Percentiles rank a stretch among this genome's conserved stretches.
Evolutionary conservation across 192 early-diverging fungal genomes (phyloP).

Genomic region (Coemansia erecta): DNA sequence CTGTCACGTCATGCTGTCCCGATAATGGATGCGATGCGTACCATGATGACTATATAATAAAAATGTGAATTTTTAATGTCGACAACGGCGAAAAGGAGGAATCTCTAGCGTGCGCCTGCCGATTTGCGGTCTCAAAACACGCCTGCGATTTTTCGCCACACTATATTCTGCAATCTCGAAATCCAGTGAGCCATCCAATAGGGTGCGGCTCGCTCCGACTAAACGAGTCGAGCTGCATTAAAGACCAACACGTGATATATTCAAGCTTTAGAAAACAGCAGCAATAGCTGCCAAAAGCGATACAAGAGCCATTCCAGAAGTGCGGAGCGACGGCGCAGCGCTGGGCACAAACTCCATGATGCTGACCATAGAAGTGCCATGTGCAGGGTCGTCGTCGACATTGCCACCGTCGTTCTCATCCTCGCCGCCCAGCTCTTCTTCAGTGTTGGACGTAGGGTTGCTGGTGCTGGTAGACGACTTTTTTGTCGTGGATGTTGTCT

Average conservation of each 20-base stretch:
- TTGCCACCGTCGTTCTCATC: neutral
- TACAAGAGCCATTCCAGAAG: neutral
- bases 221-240: no score
- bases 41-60: conserved; percentile 22
- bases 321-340: neutral
- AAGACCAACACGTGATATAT: neutral
- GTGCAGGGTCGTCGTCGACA: neutral
- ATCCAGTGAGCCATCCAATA: no score
- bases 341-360: neutral
- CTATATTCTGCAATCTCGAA: no score
- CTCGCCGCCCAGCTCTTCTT: neutral
- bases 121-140: neutral
- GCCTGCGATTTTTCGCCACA: no score
- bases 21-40: conserved; percentile 16
- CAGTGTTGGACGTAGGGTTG: neutral
- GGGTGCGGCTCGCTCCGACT: no score
- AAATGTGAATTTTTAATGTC: conserved; percentile 11
- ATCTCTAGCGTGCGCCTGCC: neutral
- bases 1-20: neutral
- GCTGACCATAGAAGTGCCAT: neutral
- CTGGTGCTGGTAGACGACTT: neutral
- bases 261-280: no score
- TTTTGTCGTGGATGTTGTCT: neutral
- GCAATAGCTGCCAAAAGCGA: neutral
- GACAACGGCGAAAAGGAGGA: conserved; percentile 5